Conservation (phyloP, 805 yeast species). For the Lipomyces orientalis region DNA sequence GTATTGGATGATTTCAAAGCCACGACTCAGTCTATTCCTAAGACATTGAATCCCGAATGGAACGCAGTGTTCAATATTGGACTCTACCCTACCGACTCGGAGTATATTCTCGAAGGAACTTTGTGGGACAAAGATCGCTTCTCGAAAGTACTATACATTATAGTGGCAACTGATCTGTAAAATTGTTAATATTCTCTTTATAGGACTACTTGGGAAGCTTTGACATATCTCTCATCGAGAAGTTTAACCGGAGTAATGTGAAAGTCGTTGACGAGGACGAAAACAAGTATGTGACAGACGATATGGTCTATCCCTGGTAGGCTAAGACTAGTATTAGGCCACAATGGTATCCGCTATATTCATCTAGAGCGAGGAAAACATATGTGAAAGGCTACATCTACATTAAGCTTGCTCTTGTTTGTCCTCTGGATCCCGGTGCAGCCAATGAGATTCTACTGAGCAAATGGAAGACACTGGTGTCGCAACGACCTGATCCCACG, state of each 20-base stretch:
- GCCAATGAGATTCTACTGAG: constrained; percentile 15
- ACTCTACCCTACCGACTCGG: constrained; percentile 28
- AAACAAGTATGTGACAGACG: constrained; percentile 9
- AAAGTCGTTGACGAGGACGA: constrained; percentile 15
- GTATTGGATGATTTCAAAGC: constrained; percentile 41
- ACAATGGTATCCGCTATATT: constrained; percentile 28
- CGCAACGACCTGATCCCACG: constrained; percentile 1
- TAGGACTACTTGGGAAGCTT: constrained; percentile 35
- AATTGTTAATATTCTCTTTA: background rate
- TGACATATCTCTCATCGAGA: constrained; percentile 29
- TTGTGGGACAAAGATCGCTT: constrained; percentile 44
- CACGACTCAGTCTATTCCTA: constrained; percentile 62
- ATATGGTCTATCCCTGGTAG: background rate
- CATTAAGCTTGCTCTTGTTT: constrained; percentile 21
- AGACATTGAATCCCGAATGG: constrained; percentile 78
- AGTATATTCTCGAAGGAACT: constrained; percentile 27
- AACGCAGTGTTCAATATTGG: constrained; percentile 68
- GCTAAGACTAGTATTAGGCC: constrained; percentile 8
- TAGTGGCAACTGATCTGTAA: background rate
- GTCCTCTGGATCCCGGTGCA: constrained; percentile 23
- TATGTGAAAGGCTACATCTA: constrained; percentile 26
- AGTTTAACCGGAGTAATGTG: constrained; percentile 13
- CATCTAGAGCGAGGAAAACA: constrained; percentile 15
- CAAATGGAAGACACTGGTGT: constrained; percentile 22
- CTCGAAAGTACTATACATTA: constrained; percentile 32